These are phyloP conservation scores for Sonneratia caseolaris DNA, from an alignment of 345 rosid genomes.

Conservation along the genomic window DNA sequence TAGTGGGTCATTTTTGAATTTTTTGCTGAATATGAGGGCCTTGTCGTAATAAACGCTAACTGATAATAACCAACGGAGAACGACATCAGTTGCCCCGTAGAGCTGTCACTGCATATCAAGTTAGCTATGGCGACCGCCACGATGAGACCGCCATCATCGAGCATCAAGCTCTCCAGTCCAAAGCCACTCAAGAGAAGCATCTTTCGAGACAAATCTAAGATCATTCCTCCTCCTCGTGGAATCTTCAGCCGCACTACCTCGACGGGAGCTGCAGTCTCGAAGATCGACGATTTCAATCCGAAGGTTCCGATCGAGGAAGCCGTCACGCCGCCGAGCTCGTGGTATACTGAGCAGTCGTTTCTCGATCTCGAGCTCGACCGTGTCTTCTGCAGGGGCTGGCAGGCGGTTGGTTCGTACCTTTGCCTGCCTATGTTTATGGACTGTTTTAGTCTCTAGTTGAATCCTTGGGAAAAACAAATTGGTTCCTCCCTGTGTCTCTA, in stretches of 20 bases:
- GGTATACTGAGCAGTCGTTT: constrained; percentile 69
- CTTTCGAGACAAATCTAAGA: background rate
- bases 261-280: background rate
- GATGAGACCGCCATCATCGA: constrained; percentile 1
- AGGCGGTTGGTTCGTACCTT: constrained; percentile 54
- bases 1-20: no score
- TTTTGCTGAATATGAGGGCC: background rate
- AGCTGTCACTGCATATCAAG: background rate
- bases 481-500: no score
- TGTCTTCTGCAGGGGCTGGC: constrained; percentile 82
- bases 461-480: background rate
- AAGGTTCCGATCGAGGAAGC: constrained; percentile 59
- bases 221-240: background rate
- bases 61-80: background rate
- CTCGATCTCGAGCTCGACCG: constrained; percentile 46
- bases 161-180: background rate
- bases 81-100: background rate
- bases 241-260: constrained; percentile 2
- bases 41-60: background rate
- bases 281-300: constrained; percentile 50
- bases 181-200: background rate
- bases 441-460: background rate
- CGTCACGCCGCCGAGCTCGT: constrained; percentile 64
- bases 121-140: constrained; percentile 8
- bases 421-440: background rate